Evolutionary conservation across 2,329 filamentous ascomycete species (phyloP), one percentile per base, ranked within the genome.

Genomic region (Aspergillus luchuensis): DNA sequence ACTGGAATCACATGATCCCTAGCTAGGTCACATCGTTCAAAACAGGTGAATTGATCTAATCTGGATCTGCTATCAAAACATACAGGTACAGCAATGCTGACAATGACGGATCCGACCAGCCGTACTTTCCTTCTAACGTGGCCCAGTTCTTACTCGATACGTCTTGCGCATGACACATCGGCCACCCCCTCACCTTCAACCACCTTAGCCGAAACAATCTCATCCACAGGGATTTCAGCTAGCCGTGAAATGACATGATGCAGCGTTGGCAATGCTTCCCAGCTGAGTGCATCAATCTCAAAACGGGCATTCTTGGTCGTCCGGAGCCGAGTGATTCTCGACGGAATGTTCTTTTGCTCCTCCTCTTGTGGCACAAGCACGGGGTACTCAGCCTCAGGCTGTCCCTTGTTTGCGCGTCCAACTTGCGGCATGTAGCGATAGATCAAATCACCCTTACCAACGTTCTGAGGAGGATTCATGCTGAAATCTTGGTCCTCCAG

Each of bases 391-490:
- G 78, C 81, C 56, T 87, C 86, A 0, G 84, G 76, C 58, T 80
- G 76, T 0, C 83, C 84, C 49, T 78, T 78, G 38, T 72, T 66
- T 2, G 72, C 78, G 21, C 75, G 74, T 1, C 84, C 83, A 1
- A 85, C 83, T 3, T 79, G 75, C 0, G 87, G 86, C 0, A 89
- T 79, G 65, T 87, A 88, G 33, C 82, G 79, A 69, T 87, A 82
- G 10, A 81, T 76, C n/a, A 88, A 73, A 59, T 85, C 81, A 36
- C 60, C 64, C 39, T 64, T 67, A 8, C 66, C 63, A 23, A 63
- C 65, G 25, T 63, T 65, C 10, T 66, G 67, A 11, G 63, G 66
- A 30, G 57, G 61, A 25, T 66, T 63, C 6, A 60, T 68, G 1
- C 71, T 63, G 3, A 56, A 47, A 11, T 66, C 69, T 28, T 71